These are phyloP conservation scores for Aotearoamyces nothofagi DNA, from an alignment of 2,329 filamentous ascomycete species.

Conservation along the genomic window DNA sequence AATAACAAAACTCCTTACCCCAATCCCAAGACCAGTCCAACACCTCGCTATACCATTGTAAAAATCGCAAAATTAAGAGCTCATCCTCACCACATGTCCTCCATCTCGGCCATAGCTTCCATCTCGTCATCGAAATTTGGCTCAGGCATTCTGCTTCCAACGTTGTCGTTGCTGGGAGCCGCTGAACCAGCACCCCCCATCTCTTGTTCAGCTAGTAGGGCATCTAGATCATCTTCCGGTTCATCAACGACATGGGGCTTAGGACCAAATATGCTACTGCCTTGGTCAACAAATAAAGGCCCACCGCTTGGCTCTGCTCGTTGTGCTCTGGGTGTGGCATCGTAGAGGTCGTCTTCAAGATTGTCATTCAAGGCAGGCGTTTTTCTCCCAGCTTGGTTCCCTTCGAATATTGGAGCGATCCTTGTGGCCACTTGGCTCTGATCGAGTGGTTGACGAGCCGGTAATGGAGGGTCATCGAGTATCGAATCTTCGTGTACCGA, in stretches of 20 bases:
- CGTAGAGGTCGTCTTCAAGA: constrained; percentile 27
- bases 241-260: constrained; percentile 9
- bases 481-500: constrained; percentile 14
- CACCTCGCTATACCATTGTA: too few species aligned
- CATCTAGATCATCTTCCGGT: constrained; percentile 25
- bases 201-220: constrained; percentile 13
- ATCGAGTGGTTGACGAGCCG: constrained; percentile 14
- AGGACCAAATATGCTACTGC: constrained; percentile 13
- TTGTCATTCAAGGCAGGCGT: constrained; percentile 27
- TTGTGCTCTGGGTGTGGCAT: constrained; percentile 28
- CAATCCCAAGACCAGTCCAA: too few species aligned
- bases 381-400: constrained; percentile 8
- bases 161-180: too few species aligned
- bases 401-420: constrained; percentile 24
- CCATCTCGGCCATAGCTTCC: constrained; percentile 52
- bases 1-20: too few species aligned
- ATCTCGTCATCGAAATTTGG: constrained; percentile 28
- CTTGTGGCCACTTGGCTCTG: constrained; percentile 16
- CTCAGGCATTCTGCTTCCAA: too few species aligned
- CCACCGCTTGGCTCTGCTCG: constrained; percentile 9
- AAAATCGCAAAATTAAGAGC: constrained; percentile 1
- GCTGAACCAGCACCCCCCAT: too few species aligned
- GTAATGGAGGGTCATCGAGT: constrained; percentile 13
- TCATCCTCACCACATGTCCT: constrained; percentile 30
- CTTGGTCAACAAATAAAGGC: constrained; percentile 12